phyloP scores from a whole-genome alignment of 306 rosid species.

The Lotus japonicus region DNA sequence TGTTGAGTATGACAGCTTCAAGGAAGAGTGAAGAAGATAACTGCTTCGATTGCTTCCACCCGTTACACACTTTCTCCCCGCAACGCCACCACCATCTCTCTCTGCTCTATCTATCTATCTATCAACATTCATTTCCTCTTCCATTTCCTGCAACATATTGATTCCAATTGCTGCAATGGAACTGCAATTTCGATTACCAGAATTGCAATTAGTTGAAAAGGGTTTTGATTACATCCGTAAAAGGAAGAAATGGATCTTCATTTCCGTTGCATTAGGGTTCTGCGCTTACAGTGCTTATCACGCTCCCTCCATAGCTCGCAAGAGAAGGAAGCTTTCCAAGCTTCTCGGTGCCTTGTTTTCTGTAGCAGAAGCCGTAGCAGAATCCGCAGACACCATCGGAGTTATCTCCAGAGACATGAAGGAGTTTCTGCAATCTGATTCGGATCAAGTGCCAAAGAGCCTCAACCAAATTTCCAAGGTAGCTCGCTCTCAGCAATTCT shows the following conservation, averaged over 20 bases:
- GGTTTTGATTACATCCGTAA: constrained; percentile 40
- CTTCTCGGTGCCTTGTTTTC: constrained; percentile 47
- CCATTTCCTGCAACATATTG: neutral
- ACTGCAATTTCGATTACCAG: constrained; percentile 36
- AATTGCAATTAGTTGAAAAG: constrained; percentile 30
- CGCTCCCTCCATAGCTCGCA: constrained; percentile 46
- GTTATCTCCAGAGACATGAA: constrained; percentile 57
- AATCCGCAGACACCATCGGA: constrained; percentile 60
- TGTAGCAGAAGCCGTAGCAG: constrained; percentile 54
- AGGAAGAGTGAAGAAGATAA: neutral
- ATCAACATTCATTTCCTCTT: neutral
- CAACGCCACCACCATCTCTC: no score
- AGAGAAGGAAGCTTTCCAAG: constrained; percentile 48
- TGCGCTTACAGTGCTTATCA: constrained; percentile 47
- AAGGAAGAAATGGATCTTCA: constrained; percentile 49
- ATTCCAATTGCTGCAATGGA: neutral
- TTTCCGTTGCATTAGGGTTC: constrained; percentile 50
- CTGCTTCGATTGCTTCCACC: constrained; percentile 16
- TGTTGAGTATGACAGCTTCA: neutral
- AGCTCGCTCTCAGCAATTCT: constrained; percentile 46
- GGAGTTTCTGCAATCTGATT: constrained; percentile 64
- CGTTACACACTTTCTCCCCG: neutral
- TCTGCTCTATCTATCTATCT: no score
- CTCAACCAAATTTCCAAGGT: constrained; percentile 69
- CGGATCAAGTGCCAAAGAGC: constrained; percentile 62